Conservation (phyloP, 1,284 basidiomycete species). For the Puccinia polysora region DNA sequence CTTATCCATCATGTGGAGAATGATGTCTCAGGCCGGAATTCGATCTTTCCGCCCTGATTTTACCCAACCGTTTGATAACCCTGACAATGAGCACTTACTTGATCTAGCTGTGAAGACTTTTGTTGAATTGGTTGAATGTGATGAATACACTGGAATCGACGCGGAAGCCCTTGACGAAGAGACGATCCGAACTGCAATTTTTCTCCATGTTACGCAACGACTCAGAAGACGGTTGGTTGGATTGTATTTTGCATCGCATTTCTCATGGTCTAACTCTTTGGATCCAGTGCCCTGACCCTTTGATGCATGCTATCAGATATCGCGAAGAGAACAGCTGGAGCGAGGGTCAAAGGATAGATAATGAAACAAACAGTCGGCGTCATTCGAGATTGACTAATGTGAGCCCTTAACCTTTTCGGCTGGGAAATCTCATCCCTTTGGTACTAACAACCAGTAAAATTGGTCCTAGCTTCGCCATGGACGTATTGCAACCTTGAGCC, state of each 20-base stretch:
- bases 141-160: conserved; percentile 1
- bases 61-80: background rate
- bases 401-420: background rate
- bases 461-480: background rate
- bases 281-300: no score
- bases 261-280: background rate
- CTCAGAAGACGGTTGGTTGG: background rate
- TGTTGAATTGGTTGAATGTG: background rate
- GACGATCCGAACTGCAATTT: background rate
- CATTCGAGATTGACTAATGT: background rate
- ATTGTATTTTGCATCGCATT: background rate
- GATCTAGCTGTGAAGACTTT: background rate
- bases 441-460: background rate
- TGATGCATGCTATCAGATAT: background rate
- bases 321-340: background rate
- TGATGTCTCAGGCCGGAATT: conserved; percentile 9
- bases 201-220: conserved; percentile 5
- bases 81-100: background rate
- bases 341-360: background rate
- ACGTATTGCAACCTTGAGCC: background rate
- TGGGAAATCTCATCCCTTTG: background rate
- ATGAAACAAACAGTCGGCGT: background rate
- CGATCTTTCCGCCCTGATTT: background rate
- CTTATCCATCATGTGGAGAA: conserved; percentile 1
- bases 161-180: background rate